These are phyloP conservation scores for Poronia punctata DNA, from an alignment of 495 filamentous ascomycete genomes.

Conservation along the genomic window DNA sequence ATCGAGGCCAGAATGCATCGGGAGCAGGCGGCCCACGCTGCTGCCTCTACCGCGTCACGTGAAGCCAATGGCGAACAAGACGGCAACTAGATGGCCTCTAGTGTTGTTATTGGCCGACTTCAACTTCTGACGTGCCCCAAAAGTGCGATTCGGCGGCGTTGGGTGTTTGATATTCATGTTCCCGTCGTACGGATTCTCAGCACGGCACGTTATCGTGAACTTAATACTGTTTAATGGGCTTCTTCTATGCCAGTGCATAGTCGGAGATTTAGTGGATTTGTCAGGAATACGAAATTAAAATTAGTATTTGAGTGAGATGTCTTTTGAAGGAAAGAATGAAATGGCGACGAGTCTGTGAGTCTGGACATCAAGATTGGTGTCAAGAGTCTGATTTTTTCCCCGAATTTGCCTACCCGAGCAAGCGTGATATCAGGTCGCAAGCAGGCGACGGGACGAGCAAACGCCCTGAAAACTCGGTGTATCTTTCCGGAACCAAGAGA, in stretches of 20 bases:
- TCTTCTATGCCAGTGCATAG: constrained; percentile 18
- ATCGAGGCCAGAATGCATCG: constrained; percentile 63
- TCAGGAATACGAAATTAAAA: constrained; percentile 26
- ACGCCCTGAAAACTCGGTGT: constrained; percentile 13
- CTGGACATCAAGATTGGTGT: constrained; percentile 1
- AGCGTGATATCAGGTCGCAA: not conserved
- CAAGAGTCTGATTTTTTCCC: not conserved
- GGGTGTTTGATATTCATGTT: constrained; percentile 28
- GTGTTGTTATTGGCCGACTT: constrained; percentile 16
- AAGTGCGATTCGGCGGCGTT: constrained; percentile 21
- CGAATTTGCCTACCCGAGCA: too few relatives aligned
- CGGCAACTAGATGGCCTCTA: constrained; percentile 25
- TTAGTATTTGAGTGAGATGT: constrained; percentile 16
- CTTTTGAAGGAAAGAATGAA: constrained; percentile 21
- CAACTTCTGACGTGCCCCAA: constrained; percentile 18
- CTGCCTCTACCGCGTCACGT: constrained; percentile 24
- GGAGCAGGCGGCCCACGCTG: constrained; percentile 37
- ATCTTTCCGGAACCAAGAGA: constrained; percentile 15
- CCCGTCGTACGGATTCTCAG: constrained; percentile 10
- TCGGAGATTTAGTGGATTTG: constrained; percentile 23
- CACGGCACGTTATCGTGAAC: constrained; percentile 21
- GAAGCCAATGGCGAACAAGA: constrained; percentile 45
- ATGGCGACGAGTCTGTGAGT: constrained; percentile 9
- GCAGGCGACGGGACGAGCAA: constrained; percentile 13
- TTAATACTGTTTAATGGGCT: constrained; percentile 22